Conservation (phyloP, 768 basidiomycete species). For the Cyclocybe aegerita region DNA sequence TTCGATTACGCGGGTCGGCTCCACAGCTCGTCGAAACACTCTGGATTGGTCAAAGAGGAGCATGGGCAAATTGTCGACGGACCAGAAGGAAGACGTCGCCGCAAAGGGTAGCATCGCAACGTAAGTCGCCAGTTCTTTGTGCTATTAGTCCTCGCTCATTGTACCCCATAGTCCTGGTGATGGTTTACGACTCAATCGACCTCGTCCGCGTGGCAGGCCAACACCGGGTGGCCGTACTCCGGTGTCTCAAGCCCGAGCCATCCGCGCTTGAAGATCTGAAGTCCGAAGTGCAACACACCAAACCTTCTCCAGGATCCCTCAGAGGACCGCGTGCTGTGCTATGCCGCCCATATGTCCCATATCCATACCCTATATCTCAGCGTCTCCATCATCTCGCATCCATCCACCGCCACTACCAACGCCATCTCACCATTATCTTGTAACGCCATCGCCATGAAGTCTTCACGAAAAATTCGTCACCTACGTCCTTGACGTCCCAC, state of each 20-base stretch:
- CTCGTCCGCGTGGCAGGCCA: slow-evolving; percentile 48
- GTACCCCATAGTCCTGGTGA: slow-evolving; percentile 40
- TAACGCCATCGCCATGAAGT: slow-evolving; percentile 4
- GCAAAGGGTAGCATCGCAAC: slow-evolving; percentile 45
- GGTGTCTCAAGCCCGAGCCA: slow-evolving; percentile 35
- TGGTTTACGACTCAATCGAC: slow-evolving; percentile 46
- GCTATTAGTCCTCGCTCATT: no score
- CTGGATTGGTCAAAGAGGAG: slow-evolving; percentile 68
- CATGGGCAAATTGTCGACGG: slow-evolving; percentile 40
- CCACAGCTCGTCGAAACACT: slow-evolving; percentile 53
- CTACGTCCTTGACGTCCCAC: neutral
- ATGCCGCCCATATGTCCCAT: no score
- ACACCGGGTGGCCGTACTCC: slow-evolving; percentile 31
- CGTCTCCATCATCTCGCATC: no score
- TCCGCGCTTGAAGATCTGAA: slow-evolving; percentile 36
- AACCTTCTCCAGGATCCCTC: no score
- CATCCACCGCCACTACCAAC: neutral
- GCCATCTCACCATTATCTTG: neutral
- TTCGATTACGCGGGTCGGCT: slow-evolving; percentile 52
- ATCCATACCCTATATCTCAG: no score
- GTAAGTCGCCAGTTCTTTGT: slow-evolving; percentile 40
- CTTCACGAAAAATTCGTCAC: neutral
- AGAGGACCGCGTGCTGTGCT: no score
- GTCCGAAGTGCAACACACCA: no score
- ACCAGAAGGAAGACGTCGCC: slow-evolving; percentile 55